phyloP scores from a whole-genome alignment of 768 basidiomycete species.

The Tylopilus cervinicoccineus region DNA sequence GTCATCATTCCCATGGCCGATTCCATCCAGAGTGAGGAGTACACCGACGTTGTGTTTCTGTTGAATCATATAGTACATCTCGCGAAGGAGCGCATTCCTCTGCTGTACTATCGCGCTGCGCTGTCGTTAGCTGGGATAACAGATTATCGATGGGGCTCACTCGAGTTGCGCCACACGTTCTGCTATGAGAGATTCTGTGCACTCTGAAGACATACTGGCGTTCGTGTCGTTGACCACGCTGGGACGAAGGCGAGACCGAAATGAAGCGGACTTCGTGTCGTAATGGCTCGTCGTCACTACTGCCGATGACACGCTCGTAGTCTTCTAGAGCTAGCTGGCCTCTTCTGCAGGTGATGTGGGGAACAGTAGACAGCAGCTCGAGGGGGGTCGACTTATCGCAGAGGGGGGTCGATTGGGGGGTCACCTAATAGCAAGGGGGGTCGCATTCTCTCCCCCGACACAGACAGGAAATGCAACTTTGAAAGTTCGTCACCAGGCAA shows the following conservation, averaged over 20 bases:
- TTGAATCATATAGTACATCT: slow-evolving; percentile 67
- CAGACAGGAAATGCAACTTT: not conserved
- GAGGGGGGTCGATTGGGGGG: slow-evolving; percentile 1
- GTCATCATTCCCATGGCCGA: slow-evolving; percentile 29
- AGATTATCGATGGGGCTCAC: slow-evolving; percentile 17
- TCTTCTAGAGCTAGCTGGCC: not conserved
- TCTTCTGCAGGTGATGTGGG: not conserved
- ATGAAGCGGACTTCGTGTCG: not conserved
- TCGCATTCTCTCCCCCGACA: not conserved
- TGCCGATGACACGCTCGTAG: slow-evolving; percentile 9
- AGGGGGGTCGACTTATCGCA: slow-evolving; percentile 7
- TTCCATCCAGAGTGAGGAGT: slow-evolving; percentile 36
- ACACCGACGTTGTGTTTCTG: slow-evolving; percentile 45
- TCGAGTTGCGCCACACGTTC: slow-evolving; percentile 34
- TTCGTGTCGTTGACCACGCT: not conserved
- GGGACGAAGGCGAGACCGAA: not conserved
- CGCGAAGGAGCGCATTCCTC: slow-evolving; percentile 65
- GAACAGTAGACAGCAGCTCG: not conserved
- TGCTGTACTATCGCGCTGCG: slow-evolving; percentile 57
- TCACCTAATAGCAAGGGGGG: not conserved
- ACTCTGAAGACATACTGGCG: slow-evolving; percentile 22
- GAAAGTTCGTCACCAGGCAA: slow-evolving; percentile 2
- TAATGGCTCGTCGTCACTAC: not conserved
- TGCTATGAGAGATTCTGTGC: slow-evolving; percentile 34
- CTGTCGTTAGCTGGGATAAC: not conserved